Conservation (phyloP, 78 protist species). For the Ministeria vibrans region DNA sequence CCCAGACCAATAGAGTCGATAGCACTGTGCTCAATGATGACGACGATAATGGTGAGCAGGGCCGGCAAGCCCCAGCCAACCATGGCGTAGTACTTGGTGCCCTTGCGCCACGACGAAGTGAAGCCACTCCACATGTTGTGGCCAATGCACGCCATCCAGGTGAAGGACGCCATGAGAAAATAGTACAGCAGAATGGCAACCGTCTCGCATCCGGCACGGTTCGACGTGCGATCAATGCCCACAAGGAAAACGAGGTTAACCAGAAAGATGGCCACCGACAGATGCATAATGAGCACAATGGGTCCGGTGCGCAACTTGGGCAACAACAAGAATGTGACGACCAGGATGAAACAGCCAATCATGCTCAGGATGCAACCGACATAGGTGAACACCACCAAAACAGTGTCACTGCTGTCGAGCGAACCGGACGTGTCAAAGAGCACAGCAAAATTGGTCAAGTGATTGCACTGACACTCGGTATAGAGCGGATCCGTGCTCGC, state of each 20-base stretch:
- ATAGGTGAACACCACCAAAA: too few relatives aligned
- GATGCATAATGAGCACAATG: background rate
- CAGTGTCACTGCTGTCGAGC: too few relatives aligned
- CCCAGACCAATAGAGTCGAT: too few relatives aligned
- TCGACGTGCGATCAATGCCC: background rate
- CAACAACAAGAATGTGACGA: background rate
- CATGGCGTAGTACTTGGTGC: too few relatives aligned
- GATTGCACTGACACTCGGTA: too few relatives aligned
- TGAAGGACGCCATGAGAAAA: background rate
- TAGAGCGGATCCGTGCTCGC: too few relatives aligned
- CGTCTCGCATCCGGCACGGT: background rate
- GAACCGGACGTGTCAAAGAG: background rate
- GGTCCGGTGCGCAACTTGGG: slow-evolving; percentile 7
- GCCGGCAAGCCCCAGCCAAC: too few relatives aligned
- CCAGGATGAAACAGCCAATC: background rate
- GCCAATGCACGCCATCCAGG: background rate
- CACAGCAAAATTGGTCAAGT: background rate
- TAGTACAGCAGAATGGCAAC: background rate
- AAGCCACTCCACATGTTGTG: too few relatives aligned
- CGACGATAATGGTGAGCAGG: too few relatives aligned
- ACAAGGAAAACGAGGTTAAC: background rate
- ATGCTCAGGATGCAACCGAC: background rate
- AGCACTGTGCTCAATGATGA: too few relatives aligned
- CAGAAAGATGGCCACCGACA: background rate
- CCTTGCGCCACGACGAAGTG: too few relatives aligned